These are phyloP conservation scores for Cynanchum wilfordii DNA, from an alignment of 257 asterid species.

Conservation along the genomic window DNA sequence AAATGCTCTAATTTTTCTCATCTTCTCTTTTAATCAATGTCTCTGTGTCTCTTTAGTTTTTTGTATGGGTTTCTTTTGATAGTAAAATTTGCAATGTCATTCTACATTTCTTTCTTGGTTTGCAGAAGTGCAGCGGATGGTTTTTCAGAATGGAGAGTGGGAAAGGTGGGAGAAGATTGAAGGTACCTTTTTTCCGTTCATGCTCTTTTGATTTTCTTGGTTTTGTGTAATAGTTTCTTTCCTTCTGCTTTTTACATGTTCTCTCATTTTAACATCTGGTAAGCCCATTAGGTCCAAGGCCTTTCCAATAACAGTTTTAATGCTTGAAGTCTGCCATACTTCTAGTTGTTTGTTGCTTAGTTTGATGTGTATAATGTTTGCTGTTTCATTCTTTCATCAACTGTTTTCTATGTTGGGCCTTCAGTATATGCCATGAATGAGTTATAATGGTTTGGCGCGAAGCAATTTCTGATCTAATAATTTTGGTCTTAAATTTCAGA, in stretches of 20 bases:
- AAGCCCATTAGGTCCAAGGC: not conserved
- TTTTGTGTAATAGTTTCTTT: not conserved
- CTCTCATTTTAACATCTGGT: not conserved
- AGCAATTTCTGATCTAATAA: not conserved
- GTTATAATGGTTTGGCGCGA: not conserved
- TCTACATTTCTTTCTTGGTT: slow-evolving; percentile 11
- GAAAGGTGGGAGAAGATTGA: slow-evolving; percentile 51
- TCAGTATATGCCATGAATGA: not conserved
- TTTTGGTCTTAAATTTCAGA: not conserved
- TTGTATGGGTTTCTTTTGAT: slow-evolving; percentile 5
- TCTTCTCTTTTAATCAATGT: slow-evolving; percentile 4
- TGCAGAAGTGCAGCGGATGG: slow-evolving; percentile 73
- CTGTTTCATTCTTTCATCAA: not conserved
- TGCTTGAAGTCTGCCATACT: not conserved
- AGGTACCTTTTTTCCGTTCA: slow-evolving; percentile 39
- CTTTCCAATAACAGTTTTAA: not conserved
- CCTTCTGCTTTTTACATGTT: not conserved
- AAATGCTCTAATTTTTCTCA: slow-evolving; percentile 6
- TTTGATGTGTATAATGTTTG: not conserved
- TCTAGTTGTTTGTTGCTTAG: slow-evolving; percentile 2
- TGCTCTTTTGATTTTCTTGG: not conserved
- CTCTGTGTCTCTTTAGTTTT: not conserved
- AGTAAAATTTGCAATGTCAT: slow-evolving; percentile 12
- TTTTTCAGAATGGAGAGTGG: slow-evolving; percentile 53
- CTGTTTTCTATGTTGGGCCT: not conserved